Base-by-base conservation (phyloP, 73 alveolate species). In the Symbiodinium natans region DNA sequence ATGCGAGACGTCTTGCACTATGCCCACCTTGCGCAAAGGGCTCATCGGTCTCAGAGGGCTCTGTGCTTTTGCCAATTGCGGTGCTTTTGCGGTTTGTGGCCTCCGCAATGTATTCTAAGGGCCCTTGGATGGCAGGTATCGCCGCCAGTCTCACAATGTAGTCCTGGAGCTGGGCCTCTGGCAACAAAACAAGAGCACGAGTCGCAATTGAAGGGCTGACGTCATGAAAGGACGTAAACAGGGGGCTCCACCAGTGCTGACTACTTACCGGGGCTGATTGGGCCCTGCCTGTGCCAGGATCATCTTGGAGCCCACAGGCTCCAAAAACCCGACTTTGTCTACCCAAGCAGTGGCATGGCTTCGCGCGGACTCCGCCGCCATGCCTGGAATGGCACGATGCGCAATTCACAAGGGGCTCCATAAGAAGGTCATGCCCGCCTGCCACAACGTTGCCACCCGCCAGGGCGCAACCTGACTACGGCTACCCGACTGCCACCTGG, bases 121-220 rank as follows among this genome's bases (percentile, higher is more conserved):
- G 89, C 8, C 41, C 63, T n/a, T 73, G 97, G 25, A 90, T 82
- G 43, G 87, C 89, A 9, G 97, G 97, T 11, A 90, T 71, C 8
- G 97, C 74, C 15, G 97, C 77, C 38, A 90, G 75, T 73, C 97
- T 71, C 39, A 90, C 89, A 48, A 90, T 75, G 29, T 90, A 90
- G 88, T 90, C 97, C 19, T 90, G 97, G 23, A 90, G 89, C 80
- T 90, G 97, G 31, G 54, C 97, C 97, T n/a, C n/a, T 90, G 86
- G 54, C 39, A 34, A 41, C 41, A 82, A 21, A 39, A 27, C 39
- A 19, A 29, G 10, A 82, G 40, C 38, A 31, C 40, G 15, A n/a
- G n/a, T n/a, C n/a, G n/a, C n/a, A n/a, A n/a, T n/a, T n/a, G n/a
- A n/a, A n/a, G n/a, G n/a, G n/a, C n/a, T n/a, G n/a, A n/a, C n/a